Evolutionary conservation across 2,329 filamentous ascomycete genomes (phyloP).

Genomic region (Sphaerulina musiva): DNA sequence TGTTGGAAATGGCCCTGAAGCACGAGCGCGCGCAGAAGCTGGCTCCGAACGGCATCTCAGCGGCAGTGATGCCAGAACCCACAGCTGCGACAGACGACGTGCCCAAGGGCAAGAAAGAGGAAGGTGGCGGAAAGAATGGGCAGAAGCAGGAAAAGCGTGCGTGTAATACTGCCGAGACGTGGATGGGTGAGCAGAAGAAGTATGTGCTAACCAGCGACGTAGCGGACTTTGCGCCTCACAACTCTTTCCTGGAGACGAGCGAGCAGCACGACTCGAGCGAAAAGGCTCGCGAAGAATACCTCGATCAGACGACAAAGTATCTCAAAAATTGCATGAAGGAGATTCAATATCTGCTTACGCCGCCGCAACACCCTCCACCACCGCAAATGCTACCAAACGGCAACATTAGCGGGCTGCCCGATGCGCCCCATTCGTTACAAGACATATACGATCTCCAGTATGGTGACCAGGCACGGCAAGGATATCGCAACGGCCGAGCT

Average conservation of each 20-base stretch:
- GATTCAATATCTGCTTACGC: constrained; percentile 61
- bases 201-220: constrained; percentile 24
- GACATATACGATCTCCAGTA: constrained; percentile 54
- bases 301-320: constrained; percentile 58
- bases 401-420: constrained; percentile 36
- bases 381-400: constrained; percentile 41
- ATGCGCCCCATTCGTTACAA: constrained; percentile 48
- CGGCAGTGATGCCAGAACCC: constrained; percentile 17
- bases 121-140: constrained; percentile 17
- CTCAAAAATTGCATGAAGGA: constrained; percentile 62
- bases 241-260: constrained; percentile 48
- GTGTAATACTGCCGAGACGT: constrained; percentile 2
- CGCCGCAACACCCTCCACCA: constrained; percentile 55
- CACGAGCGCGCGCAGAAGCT: constrained; percentile 66
- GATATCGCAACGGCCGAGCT: constrained; percentile 33
- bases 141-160: constrained; percentile 23
- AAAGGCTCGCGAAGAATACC: constrained; percentile 51
- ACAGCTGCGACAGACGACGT: constrained; percentile 14
- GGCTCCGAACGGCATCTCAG: constrained; percentile 22
- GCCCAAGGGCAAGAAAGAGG: constrained; percentile 26
- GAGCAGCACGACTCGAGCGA: constrained; percentile 40
- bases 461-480: constrained; percentile 29
- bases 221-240: constrained; percentile 43
- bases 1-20: constrained; percentile 82
- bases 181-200: not conserved